Evolutionary conservation across 768 basidiomycete genomes (phyloP), one percentile per base, ranked within the genome.

Genomic region (Rickenella mellea): DNA sequence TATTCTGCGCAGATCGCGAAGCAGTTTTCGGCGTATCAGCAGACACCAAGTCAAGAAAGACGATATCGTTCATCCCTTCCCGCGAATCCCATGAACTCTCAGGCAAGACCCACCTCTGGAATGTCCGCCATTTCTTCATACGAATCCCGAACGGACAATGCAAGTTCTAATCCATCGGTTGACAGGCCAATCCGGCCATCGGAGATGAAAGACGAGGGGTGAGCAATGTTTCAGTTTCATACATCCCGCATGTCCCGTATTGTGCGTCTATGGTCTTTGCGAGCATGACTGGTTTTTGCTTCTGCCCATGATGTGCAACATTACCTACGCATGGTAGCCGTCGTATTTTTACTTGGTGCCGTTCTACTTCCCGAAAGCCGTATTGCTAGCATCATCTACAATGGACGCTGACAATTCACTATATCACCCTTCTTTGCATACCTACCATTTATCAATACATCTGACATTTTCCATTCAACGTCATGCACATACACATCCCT

Each of bases 141-240:
- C 39, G 59, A 63, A 30, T 53, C 57, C n/a, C 39, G 58, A 11
- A 47, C 58, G 15, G 55, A 59, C 40, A 55, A 52, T 27, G 51
- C 42, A 25, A 64, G 69, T 41, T 66, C n/a, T n/a, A n/a, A n/a
- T n/a, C n/a, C n/a, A n/a, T n/a, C n/a, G n/a, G n/a, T 63, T 36
- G 66, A 75, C 11, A 71, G 72, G 55, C 69, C 74, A 14, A 69
- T 80, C 53, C 73, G 79, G 48, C 78, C 78, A 7, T 75, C 75
- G 15, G 83, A 86, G 57, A 82, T 81, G 80, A 79, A 81, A 46
- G 84, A 87, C 57, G 78, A 78, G 69, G 84, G 84, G 84, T 87
- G 71, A 81, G 84, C 68, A 45, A 42, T 48, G 48, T 45, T 38
- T 45, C 42, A 39, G 22, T 26, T 29, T n/a, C n/a, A n/a, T n/a